Evolutionary conservation across 208 protist species (phyloP), one percentile per base, ranked within the genome.

Genomic region (Trypanosoma conorhini): DNA sequence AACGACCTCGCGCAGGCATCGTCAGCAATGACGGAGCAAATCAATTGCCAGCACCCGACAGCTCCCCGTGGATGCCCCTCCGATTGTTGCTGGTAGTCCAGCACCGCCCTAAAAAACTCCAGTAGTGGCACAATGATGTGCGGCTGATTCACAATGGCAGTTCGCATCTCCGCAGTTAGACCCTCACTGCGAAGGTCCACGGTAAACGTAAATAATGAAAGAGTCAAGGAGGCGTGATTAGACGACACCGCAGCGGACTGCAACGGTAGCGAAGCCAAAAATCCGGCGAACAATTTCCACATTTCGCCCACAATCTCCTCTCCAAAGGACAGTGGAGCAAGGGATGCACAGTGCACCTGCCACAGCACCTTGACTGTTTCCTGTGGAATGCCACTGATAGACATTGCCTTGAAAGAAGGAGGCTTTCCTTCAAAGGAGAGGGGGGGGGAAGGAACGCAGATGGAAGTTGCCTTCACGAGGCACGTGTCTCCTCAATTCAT

Each of bases 31-130:
- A 81, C 68, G 35, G 66, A 62, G 40, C 73, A 83, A 64, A 83
- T 78, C 7, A 77, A 33, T 0, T 64, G 63, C 62, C 62, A 71
- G 28, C 64, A 55, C 28, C 26, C 67, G 5, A 74, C 12, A 57
- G 35, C 50, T 19, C 62, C 56, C 24, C 62, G 28, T 26, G 30
- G 69, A 5, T 61, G 51, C 22, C 19, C 42, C 40, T 60, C 56
- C 64, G 75, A 50, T 31, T 70, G 65, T 56, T 78, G 70, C 17
- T 77, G 66, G 24, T 35, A 46, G 22, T 33, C 48, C 60, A 88
- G 67, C 35, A 93, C 78, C 0, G 82, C 82, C n/a, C 74, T 75
- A 67, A 95, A 90, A 71, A 93, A 92, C 66, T 93, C 87, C 15
- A 93, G 58, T 22, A 93, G 56, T 19, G 87, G 77, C n/a, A 92